A percentile compares a stretch with the other conserved stretches of the same genome.
Evolutionary conservation across 2,329 filamentous ascomycete species (phyloP).

Genomic region (Tolypocladium ovalisporum): DNA sequence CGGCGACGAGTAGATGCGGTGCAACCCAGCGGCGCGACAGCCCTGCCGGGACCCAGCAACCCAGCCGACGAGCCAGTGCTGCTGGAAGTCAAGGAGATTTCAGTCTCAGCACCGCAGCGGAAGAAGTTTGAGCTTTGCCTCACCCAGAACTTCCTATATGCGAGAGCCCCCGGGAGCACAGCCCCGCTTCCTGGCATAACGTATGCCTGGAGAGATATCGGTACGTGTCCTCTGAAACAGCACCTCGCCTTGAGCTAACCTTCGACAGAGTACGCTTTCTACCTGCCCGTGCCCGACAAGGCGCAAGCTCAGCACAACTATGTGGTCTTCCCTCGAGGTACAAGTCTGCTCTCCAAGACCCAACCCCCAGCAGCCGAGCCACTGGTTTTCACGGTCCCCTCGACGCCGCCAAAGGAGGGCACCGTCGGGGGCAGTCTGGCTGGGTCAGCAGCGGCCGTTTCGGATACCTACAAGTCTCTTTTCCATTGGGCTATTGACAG

Average conservation of each 20-base stretch:
- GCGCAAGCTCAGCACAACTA: slow-evolving; percentile 56
- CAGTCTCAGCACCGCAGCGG: slow-evolving; percentile 53
- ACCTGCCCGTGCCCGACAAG: slow-evolving; percentile 55
- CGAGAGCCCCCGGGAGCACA: slow-evolving; percentile 38
- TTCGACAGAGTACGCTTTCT: slow-evolving; percentile 46
- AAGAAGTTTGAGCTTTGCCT: slow-evolving; percentile 59
- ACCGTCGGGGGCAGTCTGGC: slow-evolving; percentile 41
- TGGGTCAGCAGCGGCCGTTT: slow-evolving; percentile 37
- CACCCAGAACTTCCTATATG: slow-evolving; percentile 48
- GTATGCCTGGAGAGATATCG: slow-evolving; percentile 52
- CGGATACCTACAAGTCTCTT: slow-evolving; percentile 46
- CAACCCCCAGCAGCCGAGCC: slow-evolving; percentile 37
- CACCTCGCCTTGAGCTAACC: slow-evolving; percentile 5
- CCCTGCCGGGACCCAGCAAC: slow-evolving; percentile 9
- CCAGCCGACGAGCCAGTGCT: slow-evolving; percentile 40
- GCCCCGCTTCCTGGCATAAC: slow-evolving; percentile 41
- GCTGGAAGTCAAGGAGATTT: slow-evolving; percentile 54
- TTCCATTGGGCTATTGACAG: slow-evolving; percentile 50
- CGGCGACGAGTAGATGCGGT: slow-evolving; percentile 39
- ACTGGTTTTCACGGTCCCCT: slow-evolving; percentile 52
- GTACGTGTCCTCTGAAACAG: slow-evolving; percentile 24
- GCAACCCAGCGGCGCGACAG: slow-evolving; percentile 10
- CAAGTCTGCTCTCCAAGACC: slow-evolving; percentile 39
- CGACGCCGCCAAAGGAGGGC: slow-evolving; percentile 49
- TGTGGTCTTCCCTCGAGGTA: slow-evolving; percentile 46